phyloP scores from a whole-genome alignment of 768 basidiomycete genomes.

The Rhodotorula sphaerocarpa region DNA sequence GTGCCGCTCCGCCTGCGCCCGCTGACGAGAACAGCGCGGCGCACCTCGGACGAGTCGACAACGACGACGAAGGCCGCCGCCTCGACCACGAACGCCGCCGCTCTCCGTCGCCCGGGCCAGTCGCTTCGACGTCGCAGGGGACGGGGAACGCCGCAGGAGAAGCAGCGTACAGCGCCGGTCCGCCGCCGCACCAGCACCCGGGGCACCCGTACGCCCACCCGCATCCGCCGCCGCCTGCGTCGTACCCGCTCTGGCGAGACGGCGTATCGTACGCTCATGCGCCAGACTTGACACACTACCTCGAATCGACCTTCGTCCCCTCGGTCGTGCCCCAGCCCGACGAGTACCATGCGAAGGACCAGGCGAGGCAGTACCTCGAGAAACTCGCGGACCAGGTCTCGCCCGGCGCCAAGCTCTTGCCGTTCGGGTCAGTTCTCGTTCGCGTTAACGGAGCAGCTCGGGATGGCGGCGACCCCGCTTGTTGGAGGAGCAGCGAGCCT shows the following conservation, averaged over 20 bases:
- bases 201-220: not conserved
- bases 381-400: constrained; percentile 90
- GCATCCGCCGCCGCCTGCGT: not conserved
- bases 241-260: not conserved
- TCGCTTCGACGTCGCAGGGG: too few relatives aligned
- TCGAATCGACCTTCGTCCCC: constrained; percentile 35
- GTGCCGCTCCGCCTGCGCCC: too few relatives aligned
- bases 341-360: constrained; percentile 65
- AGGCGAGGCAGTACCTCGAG: constrained; percentile 88
- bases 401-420: constrained; percentile 76
- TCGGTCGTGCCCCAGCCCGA: constrained; percentile 36
- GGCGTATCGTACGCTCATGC: constrained; percentile 20
- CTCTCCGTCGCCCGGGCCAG: too few relatives aligned
- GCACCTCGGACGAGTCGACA: too few relatives aligned
- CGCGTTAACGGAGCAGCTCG: too few relatives aligned
- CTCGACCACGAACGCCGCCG: too few relatives aligned
- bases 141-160: not conserved
- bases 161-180: too few relatives aligned
- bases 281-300: constrained; percentile 33
- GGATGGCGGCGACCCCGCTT: too few relatives aligned
- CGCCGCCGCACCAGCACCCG: too few relatives aligned
- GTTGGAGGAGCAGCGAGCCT: too few relatives aligned
- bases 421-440: constrained; percentile 56
- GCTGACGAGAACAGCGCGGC: too few relatives aligned
- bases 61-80: too few relatives aligned